phyloP scores from a whole-genome alignment of 1,139 yeast species.

The Geotrichum siamense region DNA sequence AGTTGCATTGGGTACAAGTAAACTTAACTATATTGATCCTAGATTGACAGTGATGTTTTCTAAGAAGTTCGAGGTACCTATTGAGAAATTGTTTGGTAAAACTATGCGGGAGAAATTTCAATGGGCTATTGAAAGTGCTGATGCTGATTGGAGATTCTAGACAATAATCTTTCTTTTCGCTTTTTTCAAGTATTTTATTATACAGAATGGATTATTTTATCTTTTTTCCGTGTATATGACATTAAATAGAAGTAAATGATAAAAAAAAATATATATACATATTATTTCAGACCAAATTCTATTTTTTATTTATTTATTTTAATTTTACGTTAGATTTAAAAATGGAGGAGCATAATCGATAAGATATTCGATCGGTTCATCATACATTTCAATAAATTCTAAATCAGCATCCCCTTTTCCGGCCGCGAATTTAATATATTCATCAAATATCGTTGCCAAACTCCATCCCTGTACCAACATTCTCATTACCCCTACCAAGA shows the following conservation, averaged over 20 bases:
- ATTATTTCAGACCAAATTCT: too few relatives aligned
- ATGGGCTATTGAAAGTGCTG: conserved; percentile 94
- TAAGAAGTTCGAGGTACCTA: conserved; percentile 79
- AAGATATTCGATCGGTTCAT: conserved; percentile 27
- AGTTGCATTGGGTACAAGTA: conserved; percentile 88
- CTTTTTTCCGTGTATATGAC: too few relatives aligned
- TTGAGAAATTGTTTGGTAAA: conserved; percentile 85
- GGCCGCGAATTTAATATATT: conserved; percentile 84
- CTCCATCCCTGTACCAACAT: conserved; percentile 89
- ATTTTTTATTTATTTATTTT: too few relatives aligned
- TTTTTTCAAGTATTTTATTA: too few relatives aligned
- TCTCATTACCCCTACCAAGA: conserved; percentile 80
- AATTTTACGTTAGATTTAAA: conserved; percentile 18
- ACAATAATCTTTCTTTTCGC: too few relatives aligned
- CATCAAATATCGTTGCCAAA: conserved; percentile 85
- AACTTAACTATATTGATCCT: conserved; percentile 93
- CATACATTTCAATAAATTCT: conserved; percentile 40
- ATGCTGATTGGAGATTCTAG: conserved; percentile 80
- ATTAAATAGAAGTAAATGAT: too few relatives aligned
- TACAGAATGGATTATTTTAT: too few relatives aligned
- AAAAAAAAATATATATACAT: too few relatives aligned
- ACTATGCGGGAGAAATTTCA: conserved; percentile 85
- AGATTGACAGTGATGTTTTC: conserved; percentile 85
- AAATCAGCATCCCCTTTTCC: conserved; percentile 91
- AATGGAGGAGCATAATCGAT: conserved; percentile 32